A percentile compares a stretch with the other conserved stretches of the same genome.
Conservation (phyloP, 2,329 filamentous ascomycete species). For the Bipolaris cookei region DNA sequence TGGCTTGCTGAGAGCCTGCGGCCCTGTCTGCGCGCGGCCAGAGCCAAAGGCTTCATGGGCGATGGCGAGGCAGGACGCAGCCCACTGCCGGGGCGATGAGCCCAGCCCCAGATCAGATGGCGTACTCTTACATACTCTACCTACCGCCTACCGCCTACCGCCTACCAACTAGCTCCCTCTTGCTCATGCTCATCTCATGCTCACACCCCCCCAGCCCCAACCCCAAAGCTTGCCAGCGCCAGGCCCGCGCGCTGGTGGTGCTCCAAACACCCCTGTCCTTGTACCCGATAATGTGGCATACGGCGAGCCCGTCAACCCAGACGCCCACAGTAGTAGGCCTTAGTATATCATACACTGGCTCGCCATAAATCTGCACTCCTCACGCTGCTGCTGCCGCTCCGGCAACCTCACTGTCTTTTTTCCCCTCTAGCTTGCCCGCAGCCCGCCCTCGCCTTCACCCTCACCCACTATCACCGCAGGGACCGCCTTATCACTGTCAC, state of each 20-base stretch:
- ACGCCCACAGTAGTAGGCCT: neutral
- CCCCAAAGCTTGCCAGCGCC: constrained; percentile 5
- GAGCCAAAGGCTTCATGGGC: neutral
- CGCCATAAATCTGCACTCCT: neutral
- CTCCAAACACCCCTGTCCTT: constrained; percentile 18
- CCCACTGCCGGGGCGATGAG: constrained; percentile 15
- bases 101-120: constrained; percentile 7
- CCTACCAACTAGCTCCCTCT: too few relatives aligned
- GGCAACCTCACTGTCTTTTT: neutral
- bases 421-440: neutral
- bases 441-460: too few relatives aligned
- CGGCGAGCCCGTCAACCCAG: constrained; percentile 1
- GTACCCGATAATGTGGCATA: constrained; percentile 16
- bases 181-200: constrained; percentile 7
- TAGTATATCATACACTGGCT: constrained; percentile 18
- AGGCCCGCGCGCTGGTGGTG: constrained; percentile 16
- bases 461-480: neutral
- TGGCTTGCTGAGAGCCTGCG: too few relatives aligned
- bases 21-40: too few relatives aligned
- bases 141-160: too few relatives aligned
- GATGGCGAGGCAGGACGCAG: constrained; percentile 17
- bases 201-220: constrained; percentile 9
- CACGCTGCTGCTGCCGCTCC: neutral
- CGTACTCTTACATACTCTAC: too few relatives aligned
- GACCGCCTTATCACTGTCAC: neutral